These are phyloP conservation scores for Saccharomycopsis sp. DNA, from an alignment of 805 yeast genomes.

Conservation along the genomic window DNA sequence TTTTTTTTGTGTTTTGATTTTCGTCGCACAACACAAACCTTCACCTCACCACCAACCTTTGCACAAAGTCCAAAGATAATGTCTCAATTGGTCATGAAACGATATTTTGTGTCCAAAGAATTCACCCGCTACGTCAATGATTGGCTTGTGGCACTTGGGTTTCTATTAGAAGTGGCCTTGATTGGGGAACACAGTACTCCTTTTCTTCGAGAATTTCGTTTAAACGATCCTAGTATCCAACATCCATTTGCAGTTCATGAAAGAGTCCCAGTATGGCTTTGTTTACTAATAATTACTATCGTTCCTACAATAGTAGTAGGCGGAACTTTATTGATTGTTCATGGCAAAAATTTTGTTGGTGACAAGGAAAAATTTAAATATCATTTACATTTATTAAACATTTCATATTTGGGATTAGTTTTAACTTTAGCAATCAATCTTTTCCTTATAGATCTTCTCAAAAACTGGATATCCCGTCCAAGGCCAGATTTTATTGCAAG, in stretches of 20 bases:
- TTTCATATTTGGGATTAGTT: conserved; percentile 56
- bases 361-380: conserved; percentile 27
- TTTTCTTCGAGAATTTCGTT: conserved; percentile 65
- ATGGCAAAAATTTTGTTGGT: conserved; percentile 3
- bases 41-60: too few relatives aligned
- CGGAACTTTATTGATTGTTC: conserved; percentile 28
- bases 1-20: too few relatives aligned
- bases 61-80: too few relatives aligned
- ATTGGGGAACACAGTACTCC: conserved; percentile 33
- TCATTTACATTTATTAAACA: conserved; percentile 47
- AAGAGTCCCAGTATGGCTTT: conserved; percentile 47
- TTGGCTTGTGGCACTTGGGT: conserved; percentile 10
- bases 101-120: conserved; percentile 8
- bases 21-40: too few relatives aligned
- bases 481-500: conserved; percentile 89
- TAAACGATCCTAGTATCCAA: conserved; percentile 66
- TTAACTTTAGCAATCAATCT: conserved; percentile 51
- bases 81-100: neutral
- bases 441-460: conserved; percentile 60
- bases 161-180: conserved; percentile 11
- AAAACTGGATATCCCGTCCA: conserved; percentile 80
- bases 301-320: conserved; percentile 21
- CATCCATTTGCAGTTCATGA: conserved; percentile 76
- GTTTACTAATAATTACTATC: conserved; percentile 34
- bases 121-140: conserved; percentile 11